These are phyloP conservation scores for Saccharomycopsis selenospora DNA, from an alignment of 805 yeast species.

Conservation along the genomic window DNA sequence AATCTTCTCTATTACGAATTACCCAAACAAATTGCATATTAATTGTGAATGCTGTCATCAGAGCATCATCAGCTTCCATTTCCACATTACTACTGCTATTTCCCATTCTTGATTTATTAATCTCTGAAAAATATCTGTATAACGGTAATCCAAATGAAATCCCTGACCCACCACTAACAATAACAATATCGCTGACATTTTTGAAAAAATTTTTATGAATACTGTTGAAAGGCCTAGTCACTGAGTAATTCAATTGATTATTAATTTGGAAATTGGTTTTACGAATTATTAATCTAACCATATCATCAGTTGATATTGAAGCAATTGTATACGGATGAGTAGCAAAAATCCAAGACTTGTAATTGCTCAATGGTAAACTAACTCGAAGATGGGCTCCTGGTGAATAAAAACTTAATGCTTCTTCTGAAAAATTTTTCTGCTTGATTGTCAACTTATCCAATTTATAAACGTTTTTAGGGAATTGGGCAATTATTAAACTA, in stretches of 20 bases:
- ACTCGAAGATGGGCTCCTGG: slow-evolving; percentile 59
- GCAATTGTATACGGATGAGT: slow-evolving; percentile 66
- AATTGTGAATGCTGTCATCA: slow-evolving; percentile 18
- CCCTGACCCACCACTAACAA: slow-evolving; percentile 71
- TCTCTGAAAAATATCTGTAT: slow-evolving; percentile 9
- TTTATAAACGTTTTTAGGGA: slow-evolving; percentile 18
- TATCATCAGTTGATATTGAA: slow-evolving; percentile 34
- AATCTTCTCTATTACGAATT: slow-evolving; percentile 38
- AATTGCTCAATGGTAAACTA: slow-evolving; percentile 32
- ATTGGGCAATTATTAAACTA: slow-evolving; percentile 22
- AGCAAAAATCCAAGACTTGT: slow-evolving; percentile 44
- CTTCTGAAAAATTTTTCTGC: slow-evolving; percentile 7
- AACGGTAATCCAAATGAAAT: slow-evolving; percentile 53
- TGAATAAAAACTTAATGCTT: slow-evolving; percentile 26
- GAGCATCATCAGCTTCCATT: background rate
- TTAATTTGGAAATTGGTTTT: slow-evolving; percentile 34
- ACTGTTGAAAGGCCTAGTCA: slow-evolving; percentile 32
- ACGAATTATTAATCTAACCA: slow-evolving; percentile 40
- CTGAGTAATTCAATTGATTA: slow-evolving; percentile 30
- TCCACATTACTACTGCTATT: background rate
- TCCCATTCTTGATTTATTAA: background rate
- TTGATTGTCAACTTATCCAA: background rate
- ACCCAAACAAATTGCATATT: slow-evolving; percentile 48
- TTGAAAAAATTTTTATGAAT: slow-evolving; percentile 8
- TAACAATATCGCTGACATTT: slow-evolving; percentile 29